phyloP scores from a whole-genome alignment of 164 flowering plant genomes.

The Annona cherimola region DNA sequence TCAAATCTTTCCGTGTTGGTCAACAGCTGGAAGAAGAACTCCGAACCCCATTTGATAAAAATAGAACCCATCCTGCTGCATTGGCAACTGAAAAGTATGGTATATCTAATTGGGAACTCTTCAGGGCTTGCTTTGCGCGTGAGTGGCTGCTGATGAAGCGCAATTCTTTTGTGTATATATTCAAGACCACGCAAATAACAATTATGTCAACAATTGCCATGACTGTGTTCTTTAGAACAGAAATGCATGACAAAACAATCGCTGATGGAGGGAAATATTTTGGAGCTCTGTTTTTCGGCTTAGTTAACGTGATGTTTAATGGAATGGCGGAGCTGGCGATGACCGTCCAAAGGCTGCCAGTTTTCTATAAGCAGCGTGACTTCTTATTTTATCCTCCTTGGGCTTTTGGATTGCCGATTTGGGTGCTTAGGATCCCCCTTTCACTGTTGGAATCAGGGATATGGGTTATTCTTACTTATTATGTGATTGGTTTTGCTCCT shows the following conservation, averaged over 20 bases:
- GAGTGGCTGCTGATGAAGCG: slow-evolving; percentile 57
- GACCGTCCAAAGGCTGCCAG: slow-evolving; percentile 54
- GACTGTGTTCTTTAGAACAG: slow-evolving; percentile 51
- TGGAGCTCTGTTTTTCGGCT: slow-evolving; percentile 58
- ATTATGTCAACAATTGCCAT: slow-evolving; percentile 44
- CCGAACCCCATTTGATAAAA: slow-evolving; percentile 37
- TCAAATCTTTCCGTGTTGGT: slow-evolving; percentile 35
- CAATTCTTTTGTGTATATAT: slow-evolving; percentile 46
- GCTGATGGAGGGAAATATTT: slow-evolving; percentile 42
- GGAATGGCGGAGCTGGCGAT: slow-evolving; percentile 60
- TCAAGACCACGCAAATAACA: slow-evolving; percentile 53
- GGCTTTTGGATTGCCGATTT: slow-evolving; percentile 60
- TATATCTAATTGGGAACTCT: slow-evolving; percentile 43
- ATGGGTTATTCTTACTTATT: slow-evolving; percentile 49
- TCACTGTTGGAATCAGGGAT: slow-evolving; percentile 51
- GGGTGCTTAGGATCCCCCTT: slow-evolving; percentile 49
- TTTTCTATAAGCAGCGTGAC: slow-evolving; percentile 62
- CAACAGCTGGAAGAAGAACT: slow-evolving; percentile 32
- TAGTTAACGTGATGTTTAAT: slow-evolving; percentile 58
- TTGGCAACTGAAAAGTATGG: slow-evolving; percentile 44
- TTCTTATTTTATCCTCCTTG: slow-evolving; percentile 54
- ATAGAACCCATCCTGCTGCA: slow-evolving; percentile 47
- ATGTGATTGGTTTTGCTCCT: slow-evolving; percentile 54
- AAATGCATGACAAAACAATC: slow-evolving; percentile 36
- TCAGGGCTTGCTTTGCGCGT: slow-evolving; percentile 48